These are phyloP conservation scores for Zanthoxylum bungeanum DNA, from an alignment of 345 rosid species.

Conservation along the genomic window DNA sequence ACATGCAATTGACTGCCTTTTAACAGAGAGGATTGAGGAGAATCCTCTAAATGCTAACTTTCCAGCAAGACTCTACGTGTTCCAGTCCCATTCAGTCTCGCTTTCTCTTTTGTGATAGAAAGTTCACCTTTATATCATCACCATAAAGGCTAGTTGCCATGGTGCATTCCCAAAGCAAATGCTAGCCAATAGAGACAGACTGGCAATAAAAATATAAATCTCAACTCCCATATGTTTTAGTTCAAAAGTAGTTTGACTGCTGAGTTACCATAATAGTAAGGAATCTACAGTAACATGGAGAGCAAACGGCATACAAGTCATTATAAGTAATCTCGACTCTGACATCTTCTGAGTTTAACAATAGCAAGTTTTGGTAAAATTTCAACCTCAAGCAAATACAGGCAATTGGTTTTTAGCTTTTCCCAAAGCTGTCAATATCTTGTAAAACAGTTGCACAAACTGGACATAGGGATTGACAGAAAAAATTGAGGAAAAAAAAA, in stretches of 20 bases:
- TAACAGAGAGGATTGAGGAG: background rate
- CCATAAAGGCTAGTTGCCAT: background rate
- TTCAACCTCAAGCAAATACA: background rate
- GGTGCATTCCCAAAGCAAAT: constrained; percentile 18
- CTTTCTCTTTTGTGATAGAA: background rate
- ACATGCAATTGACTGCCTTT: constrained; percentile 8
- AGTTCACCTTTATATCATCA: background rate
- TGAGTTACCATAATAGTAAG: background rate
- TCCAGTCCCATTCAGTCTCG: background rate
- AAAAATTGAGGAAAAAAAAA: background rate
- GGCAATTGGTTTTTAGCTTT: background rate
- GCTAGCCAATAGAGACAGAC: background rate
- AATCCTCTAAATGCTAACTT: constrained; percentile 18
- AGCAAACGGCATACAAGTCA: no score
- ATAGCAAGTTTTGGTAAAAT: background rate
- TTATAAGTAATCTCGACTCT: background rate
- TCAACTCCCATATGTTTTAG: no score
- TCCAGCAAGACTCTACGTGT: constrained; percentile 25
- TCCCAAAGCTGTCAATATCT: background rate
- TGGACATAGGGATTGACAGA: background rate
- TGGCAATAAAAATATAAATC: background rate
- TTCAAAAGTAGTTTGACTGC: no score
- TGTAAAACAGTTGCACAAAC: background rate
- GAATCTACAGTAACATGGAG: background rate
- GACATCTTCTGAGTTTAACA: background rate